These are phyloP conservation scores for Vicia faba DNA, from an alignment of 306 rosid species.

Conservation along the genomic window DNA sequence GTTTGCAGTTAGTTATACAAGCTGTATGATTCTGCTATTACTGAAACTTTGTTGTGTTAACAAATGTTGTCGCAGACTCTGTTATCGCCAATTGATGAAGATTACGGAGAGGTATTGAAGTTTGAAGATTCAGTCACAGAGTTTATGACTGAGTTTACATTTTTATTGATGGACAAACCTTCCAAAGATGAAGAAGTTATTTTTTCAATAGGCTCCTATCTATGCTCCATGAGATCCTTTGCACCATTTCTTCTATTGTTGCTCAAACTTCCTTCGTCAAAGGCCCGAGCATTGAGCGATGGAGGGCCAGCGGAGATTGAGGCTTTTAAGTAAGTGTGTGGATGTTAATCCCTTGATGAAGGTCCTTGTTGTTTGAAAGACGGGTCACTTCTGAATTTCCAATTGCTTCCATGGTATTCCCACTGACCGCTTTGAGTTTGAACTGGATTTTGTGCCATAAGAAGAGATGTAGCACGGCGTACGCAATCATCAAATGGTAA, in stretches of 20 bases:
- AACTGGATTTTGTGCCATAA: conserved; percentile 68
- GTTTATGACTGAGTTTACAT: conserved; percentile 38
- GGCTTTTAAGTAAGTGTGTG: conserved; percentile 44
- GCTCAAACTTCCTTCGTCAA: conserved; percentile 54
- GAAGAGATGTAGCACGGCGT: conserved; percentile 86
- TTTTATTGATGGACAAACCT: conserved; percentile 48
- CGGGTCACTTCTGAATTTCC: conserved; percentile 43
- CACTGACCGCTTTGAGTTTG: conserved; percentile 50
- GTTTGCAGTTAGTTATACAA: too few species aligned
- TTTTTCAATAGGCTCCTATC: conserved; percentile 71
- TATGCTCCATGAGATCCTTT: conserved; percentile 43
- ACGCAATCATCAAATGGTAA: conserved; percentile 69
- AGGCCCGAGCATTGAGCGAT: conserved; percentile 91
- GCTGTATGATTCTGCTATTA: too few species aligned
- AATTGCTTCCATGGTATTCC: conserved; percentile 51
- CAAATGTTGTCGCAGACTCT: too few species aligned
- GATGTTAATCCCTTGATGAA: conserved; percentile 47
- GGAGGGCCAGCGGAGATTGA: conserved; percentile 82
- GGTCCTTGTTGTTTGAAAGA: conserved; percentile 51
- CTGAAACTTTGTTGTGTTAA: too few species aligned
- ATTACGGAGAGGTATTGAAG: conserved; percentile 31
- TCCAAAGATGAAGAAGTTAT: conserved; percentile 47
- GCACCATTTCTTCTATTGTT: conserved; percentile 47
- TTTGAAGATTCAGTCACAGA: conserved; percentile 40
- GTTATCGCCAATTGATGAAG: too few species aligned